phyloP scores from a whole-genome alignment of 2,329 filamentous ascomycete genomes.

The Gremmenia infestans region DNA sequence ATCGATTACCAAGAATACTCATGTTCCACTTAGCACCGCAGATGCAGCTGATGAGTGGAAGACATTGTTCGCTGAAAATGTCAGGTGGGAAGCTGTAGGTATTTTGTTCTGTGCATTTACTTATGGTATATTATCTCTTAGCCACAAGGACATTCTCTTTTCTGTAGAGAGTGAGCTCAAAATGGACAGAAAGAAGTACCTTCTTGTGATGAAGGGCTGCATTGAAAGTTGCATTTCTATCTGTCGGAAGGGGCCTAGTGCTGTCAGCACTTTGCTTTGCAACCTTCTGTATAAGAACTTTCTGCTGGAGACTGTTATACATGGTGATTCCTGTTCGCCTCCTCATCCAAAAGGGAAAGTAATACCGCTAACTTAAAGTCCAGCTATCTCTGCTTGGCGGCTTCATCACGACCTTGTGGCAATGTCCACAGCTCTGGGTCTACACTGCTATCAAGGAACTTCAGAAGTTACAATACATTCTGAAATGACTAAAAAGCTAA shows the following conservation, averaged over 20 bases:
- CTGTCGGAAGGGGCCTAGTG: background rate
- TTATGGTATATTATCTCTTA: background rate
- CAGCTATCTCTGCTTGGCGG: slow-evolving; percentile 17
- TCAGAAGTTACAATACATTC: slow-evolving; percentile 7
- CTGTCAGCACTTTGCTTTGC: slow-evolving; percentile 1
- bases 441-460: slow-evolving; percentile 15
- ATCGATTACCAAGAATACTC: slow-evolving; percentile 8
- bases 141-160: slow-evolving; percentile 7
- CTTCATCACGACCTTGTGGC: slow-evolving; percentile 16
- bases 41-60: slow-evolving; percentile 11
- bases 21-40: background rate
- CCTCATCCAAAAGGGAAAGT: too few relatives aligned
- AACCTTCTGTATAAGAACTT: slow-evolving; percentile 15
- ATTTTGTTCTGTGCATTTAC: slow-evolving; percentile 11
- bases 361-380: background rate
- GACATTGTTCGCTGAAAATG: slow-evolving; percentile 12
- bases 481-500: slow-evolving; percentile 14
- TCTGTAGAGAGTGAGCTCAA: background rate
- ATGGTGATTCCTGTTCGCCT: slow-evolving; percentile 16
- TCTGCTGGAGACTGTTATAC: slow-evolving; percentile 13
- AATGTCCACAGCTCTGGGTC: slow-evolving; percentile 12
- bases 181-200: background rate
- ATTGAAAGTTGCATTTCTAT: background rate
- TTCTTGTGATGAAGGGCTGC: slow-evolving; percentile 8
- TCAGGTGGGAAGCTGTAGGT: slow-evolving; percentile 17